These are phyloP conservation scores for Pachysandra terminalis DNA, from an alignment of 164 flowering plant species.

Conservation along the genomic window DNA sequence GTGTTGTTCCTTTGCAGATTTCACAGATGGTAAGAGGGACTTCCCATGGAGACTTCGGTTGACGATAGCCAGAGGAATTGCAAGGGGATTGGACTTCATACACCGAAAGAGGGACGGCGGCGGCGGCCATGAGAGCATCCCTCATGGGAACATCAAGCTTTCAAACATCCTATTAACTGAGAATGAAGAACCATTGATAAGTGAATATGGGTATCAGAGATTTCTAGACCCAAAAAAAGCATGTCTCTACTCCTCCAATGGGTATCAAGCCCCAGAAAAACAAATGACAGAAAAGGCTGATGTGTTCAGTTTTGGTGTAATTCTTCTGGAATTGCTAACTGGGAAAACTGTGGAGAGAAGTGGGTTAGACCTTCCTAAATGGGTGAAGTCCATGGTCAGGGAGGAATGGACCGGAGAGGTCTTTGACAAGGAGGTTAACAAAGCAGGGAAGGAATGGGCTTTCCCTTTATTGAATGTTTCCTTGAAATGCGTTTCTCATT, in stretches of 20 bases:
- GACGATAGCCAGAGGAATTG: conserved; percentile 50
- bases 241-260: conserved; percentile 23
- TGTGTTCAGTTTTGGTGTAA: conserved; percentile 57
- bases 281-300: conserved; percentile 38
- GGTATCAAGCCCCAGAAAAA: conserved; percentile 53
- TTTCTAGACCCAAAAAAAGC: conserved; percentile 36
- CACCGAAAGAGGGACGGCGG: conserved; percentile 17
- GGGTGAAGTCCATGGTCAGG: conserved; percentile 62
- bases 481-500: conserved; percentile 41
- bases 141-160: conserved; percentile 61
- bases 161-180: conserved; percentile 54
- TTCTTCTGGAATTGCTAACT: conserved; percentile 52
- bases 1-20: conserved; percentile 27
- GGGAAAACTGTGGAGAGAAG: conserved; percentile 47
- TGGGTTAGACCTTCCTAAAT: conserved; percentile 54
- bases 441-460: conserved; percentile 36
- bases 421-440: conserved; percentile 51
- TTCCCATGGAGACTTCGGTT: conserved; percentile 56
- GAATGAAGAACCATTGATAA: conserved; percentile 40
- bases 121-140: conserved; percentile 18
- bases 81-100: conserved; percentile 43
- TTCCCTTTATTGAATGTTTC: conserved; percentile 49
- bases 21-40: conserved; percentile 36
- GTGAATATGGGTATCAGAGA: conserved; percentile 47
- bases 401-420: conserved; percentile 83